Evolutionary conservation across 345 rosid genomes (phyloP).

Genomic region (Eucalyptus coolabah): DNA sequence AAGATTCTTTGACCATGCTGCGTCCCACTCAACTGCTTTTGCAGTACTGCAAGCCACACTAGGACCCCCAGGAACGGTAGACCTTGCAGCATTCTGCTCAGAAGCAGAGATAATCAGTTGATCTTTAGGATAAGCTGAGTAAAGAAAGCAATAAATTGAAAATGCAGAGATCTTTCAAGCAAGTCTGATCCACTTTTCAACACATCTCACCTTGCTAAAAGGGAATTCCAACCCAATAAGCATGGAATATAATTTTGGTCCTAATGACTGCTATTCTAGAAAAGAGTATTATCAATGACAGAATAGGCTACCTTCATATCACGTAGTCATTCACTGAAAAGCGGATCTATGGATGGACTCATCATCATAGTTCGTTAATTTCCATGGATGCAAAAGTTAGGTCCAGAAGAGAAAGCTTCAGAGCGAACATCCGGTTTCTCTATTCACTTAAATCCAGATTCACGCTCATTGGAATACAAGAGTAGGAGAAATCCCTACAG

Average conservation of each 20-base stretch:
- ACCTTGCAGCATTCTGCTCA: slow-evolving; percentile 65
- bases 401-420: not conserved
- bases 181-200: not conserved
- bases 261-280: not conserved
- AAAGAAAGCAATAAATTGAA: not conserved
- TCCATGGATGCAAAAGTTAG: not conserved
- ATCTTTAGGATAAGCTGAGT: not conserved
- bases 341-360: not conserved
- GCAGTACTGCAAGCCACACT: slow-evolving; percentile 92
- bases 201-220: not conserved
- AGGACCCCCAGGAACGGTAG: slow-evolving; percentile 89
- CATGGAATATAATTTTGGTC: not conserved
- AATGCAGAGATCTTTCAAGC: not conserved
- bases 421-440: not conserved
- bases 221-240: not conserved
- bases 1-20: slow-evolving; percentile 74
- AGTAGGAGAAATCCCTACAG: not conserved
- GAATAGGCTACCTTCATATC: not conserved
- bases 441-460: not conserved
- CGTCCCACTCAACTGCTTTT: slow-evolving; percentile 90
- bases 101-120: not conserved
- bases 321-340: not conserved
- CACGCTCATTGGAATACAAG: not conserved
- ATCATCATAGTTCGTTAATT: not conserved
- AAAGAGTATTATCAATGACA: not conserved